Base-by-base conservation (phyloP, 2,329 filamentous ascomycete species). In the Phaeosphaeriaceae sp. region DNA sequence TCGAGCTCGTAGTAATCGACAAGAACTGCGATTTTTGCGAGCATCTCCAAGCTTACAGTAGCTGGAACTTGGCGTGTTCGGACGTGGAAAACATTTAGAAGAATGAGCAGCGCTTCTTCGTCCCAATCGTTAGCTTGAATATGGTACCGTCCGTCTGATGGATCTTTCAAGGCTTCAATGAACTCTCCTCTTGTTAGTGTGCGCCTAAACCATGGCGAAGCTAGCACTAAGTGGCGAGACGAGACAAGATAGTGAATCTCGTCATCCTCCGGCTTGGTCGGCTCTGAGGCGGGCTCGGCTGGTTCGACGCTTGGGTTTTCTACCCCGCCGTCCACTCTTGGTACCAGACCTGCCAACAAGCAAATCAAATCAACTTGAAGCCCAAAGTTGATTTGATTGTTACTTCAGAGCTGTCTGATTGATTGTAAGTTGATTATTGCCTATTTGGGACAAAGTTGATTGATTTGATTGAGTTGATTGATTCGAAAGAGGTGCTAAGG, bases 1-100 rank as follows among this genome's bases (percentile, higher is more conserved):
- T 70, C 64, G 21, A 23, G 21, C 21, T 23, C 21, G 52, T 77
- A 78, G 21, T 72, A 74, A 48, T 79, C 74, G 4, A 77, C 71
- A 13, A 81, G 64, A 2, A 75, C 65, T 4, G 76, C 76, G 4
- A 81, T 64, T 46, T 77, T 74, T 4, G 73, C 72, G 5, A 83
- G 67, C 7, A 68, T 63, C n/a, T 78, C 73, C 3, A 81, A 56
- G 16, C 60, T 60, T 0, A 81, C 53, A 0, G 47, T 42, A 20
- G 61, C 59, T 0, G 78, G 77, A 4, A 81, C 70, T 34, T 74
- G 68, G n/a, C 66, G 53, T 12, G 68, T 71, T 3, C 72, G 71
- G 40, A 74, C 68, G 60, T 82, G 79, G 8, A 82, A 63, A n/a
- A 78, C 74, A 48, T 78, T 73, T 39, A 81, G 61, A 1, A 81